Evolutionary conservation across 83 land plant species (phyloP), one percentile per base, ranked within the genome.

Genomic region (Picea abies): DNA sequence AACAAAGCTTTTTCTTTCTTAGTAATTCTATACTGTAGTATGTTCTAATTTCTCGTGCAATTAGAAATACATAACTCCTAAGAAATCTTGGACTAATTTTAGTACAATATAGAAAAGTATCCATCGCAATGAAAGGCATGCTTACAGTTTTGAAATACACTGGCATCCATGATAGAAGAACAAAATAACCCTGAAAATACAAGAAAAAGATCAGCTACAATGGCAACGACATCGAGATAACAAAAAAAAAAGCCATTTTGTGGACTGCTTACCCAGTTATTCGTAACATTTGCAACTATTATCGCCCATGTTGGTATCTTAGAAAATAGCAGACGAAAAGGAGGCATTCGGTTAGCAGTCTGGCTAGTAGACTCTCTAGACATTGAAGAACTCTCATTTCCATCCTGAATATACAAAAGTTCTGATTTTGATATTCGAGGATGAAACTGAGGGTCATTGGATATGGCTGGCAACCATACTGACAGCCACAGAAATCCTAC

Each of bases 101-200:
- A 52, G 56, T 52, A 52, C 56, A 52, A 10, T 52, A 52, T 52
- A 52, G 15, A 64, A 84, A 29, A 58, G 39, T 32, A 23, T 72
- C 19, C 65, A 19, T 71, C 26, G 52, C 52, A 14, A 29, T 68
- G 64, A 80, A 29, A 82, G 75, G 17, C 16, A 66, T 17, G 78
- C 96, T 83, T 87, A 97, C 99, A 22, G 93, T 91, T 61, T 94
- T 95, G 90, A 97, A 97, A 80, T 97, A 97, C 44, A 96, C 93
- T 26, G 99, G 98, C 99, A 97, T 97, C 99, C 99, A 97, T 29
- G 95, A 89, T 32, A 97, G 91, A 76, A 97, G 92, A 64, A 97
- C 96, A 84, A 97, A 97, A 82, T 97, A 97, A 16, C 99, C 98
- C 99, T 97, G 96, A 79, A 88, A 73, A 79, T 63, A 8, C 75